Evolutionary conservation across 352 stramenopile species (phyloP), one percentile per base, ranked within the genome.

Genomic region (Phytophthora meadii): DNA sequence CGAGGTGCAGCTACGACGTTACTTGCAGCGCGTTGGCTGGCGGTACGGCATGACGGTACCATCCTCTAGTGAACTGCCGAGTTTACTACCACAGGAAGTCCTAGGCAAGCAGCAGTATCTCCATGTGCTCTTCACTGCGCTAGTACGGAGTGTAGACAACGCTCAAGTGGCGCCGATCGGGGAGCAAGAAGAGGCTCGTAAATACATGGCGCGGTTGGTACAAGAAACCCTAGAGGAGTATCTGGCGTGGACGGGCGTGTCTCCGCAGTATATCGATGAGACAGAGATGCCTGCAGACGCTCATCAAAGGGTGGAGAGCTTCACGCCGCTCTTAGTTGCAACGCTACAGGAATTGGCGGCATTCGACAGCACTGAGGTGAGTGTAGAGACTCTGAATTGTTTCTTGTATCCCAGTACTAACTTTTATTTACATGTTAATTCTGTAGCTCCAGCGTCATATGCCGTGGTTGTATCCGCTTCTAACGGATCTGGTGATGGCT

Each of bases 41-140:
- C 81, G 54, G 46, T 88, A 76, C 63, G 83, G 57, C 17, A 79
- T 65, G 67, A 79, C 53, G 36, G 65, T 60, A 47, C 50, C 68
- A 37, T 73, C 58, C 0, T 75, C 56, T 22, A 73, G 22, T 57
- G 80, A 90, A 24, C 57, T 92, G 22, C 84, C 86, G 0, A 92
- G 84, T 54, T 60, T 94, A 49, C 39, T 94, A 36, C 73, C 76
- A 5, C 87, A 94, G 28, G 87, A 94, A 76, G 80, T 94, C 9
- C 44, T 88, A 24, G 87, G 87, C 39, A 94, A 93, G 64, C 75
- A 84, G 8, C 81, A 89, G 63, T 94, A 90, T 54, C 52, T 91
- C 1, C 86, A 89, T 22, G 82, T 93, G 25, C 57, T 93, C 8
- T 85, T 90, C 36, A 52, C 68, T 1, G 44, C 44, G 27, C 46